phyloP scores from a whole-genome alignment of 345 rosid genomes.

The Citrus glauca region DNA sequence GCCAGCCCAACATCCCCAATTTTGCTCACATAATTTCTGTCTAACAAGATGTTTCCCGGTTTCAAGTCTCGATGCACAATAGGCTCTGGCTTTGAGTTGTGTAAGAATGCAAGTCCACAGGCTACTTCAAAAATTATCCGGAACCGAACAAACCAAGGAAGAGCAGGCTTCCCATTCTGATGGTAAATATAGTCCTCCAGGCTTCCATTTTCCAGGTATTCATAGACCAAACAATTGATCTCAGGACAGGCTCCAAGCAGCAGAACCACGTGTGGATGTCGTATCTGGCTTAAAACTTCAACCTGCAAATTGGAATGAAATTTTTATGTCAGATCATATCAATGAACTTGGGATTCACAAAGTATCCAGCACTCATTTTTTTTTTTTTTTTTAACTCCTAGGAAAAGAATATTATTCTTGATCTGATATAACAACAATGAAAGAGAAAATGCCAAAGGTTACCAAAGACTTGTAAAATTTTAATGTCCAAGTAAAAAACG shows the following conservation, averaged over 20 bases:
- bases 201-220: constrained; percentile 84
- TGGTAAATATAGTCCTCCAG: constrained; percentile 57
- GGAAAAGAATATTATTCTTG: neutral
- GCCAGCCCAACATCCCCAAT: constrained; percentile 93
- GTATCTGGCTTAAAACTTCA: constrained; percentile 77
- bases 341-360: neutral
- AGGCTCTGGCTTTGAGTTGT: constrained; percentile 89
- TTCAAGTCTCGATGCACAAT: constrained; percentile 84
- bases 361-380: neutral
- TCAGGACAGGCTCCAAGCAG: constrained; percentile 93
- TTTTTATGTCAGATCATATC: neutral
- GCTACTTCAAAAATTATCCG: constrained; percentile 73
- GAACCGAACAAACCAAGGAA: constrained; percentile 81
- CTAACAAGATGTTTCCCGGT: constrained; percentile 75
- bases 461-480: neutral
- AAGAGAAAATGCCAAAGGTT: neutral
- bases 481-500: neutral
- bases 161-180: constrained; percentile 55
- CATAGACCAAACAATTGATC: constrained; percentile 71
- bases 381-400: neutral
- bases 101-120: constrained; percentile 80
- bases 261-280: constrained; percentile 74
- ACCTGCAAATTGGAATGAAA: constrained; percentile 42
- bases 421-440: neutral
- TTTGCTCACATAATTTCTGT: constrained; percentile 71